Percentiles rank a stretch among this genome's conserved stretches.
These are phyloP conservation scores for Colletotrichum spaethianum DNA, from an alignment of 2,329 filamentous ascomycete genomes.

Conservation along the genomic window DNA sequence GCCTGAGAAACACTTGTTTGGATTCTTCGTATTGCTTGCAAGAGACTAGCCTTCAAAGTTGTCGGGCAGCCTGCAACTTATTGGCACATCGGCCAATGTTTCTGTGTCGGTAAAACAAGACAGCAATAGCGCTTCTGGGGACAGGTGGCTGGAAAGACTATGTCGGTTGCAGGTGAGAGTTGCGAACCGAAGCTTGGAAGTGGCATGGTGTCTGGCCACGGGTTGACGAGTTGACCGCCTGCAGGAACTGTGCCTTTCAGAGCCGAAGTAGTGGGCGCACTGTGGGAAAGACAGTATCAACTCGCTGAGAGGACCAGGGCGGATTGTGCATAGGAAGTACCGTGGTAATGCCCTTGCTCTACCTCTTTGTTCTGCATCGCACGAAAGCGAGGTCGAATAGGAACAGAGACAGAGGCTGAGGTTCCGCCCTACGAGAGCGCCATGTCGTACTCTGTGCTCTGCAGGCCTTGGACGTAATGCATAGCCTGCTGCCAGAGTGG, in stretches of 20 bases:
- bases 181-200: constrained; percentile 21
- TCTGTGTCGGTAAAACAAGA: constrained; percentile 7
- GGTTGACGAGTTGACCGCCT: neutral
- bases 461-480: neutral
- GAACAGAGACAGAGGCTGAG: neutral
- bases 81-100: neutral
- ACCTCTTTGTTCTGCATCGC: neutral
- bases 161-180: constrained; percentile 14
- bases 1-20: neutral
- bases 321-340: neutral
- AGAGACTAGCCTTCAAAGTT: constrained; percentile 11
- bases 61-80: constrained; percentile 3
- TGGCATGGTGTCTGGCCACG: constrained; percentile 31
- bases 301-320: neutral
- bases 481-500: neutral
- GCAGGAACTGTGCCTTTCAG: neutral
- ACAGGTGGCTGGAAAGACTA: constrained; percentile 25
- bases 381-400: constrained; percentile 4
- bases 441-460: neutral
- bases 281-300: neutral
- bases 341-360: neutral
- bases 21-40: neutral
- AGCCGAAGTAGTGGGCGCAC: neutral
- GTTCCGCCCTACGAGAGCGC: constrained; percentile 8
- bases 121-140: constrained; percentile 1